A percentile compares a stretch with the other conserved stretches of the same genome.
Conservation (phyloP, 208 protist genomes). For the Trichomonas gallinae region DNA sequence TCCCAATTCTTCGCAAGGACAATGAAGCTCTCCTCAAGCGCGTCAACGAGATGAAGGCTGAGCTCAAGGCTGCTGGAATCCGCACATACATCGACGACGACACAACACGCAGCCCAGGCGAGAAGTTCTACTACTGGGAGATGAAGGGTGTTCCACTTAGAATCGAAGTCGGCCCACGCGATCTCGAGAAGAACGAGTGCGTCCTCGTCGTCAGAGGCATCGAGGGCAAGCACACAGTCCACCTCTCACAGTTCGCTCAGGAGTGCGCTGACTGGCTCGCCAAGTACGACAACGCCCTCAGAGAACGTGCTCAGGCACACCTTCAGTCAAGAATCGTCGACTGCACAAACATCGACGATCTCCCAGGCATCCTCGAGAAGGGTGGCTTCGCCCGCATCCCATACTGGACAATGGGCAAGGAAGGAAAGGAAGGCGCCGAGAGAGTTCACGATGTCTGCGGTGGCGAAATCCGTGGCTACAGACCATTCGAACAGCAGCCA, state of each 20-base stretch:
- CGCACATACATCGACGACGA: slow-evolving; percentile 26
- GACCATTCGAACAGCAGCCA: slow-evolving; percentile 29
- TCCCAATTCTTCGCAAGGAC: background rate
- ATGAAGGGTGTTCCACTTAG: slow-evolving; percentile 48
- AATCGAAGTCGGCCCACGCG: slow-evolving; percentile 42
- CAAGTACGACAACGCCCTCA: background rate
- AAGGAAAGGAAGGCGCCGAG: slow-evolving; percentile 33
- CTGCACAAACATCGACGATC: background rate
- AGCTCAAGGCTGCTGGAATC: slow-evolving; percentile 30
- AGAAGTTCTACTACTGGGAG: slow-evolving; percentile 46
- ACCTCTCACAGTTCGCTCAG: background rate
- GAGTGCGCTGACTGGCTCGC: slow-evolving; percentile 23
- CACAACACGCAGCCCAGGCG: slow-evolving; percentile 27
- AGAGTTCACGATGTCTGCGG: slow-evolving; percentile 32
- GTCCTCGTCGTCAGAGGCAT: slow-evolving; percentile 31
- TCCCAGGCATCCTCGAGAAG: slow-evolving; percentile 23
- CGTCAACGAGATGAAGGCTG: slow-evolving; percentile 24
- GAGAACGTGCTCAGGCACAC: slow-evolving; percentile 27
- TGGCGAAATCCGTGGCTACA: slow-evolving; percentile 38
- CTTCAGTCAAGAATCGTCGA: background rate
- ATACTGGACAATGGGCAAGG: slow-evolving; percentile 35
- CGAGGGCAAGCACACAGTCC: slow-evolving; percentile 31
- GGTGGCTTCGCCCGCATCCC: slow-evolving; percentile 37
- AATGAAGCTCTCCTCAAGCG: background rate
- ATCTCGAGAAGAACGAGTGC: slow-evolving; percentile 31